These are phyloP conservation scores for Cucurbita moschata DNA, from an alignment of 306 rosid genomes.

Conservation along the genomic window DNA sequence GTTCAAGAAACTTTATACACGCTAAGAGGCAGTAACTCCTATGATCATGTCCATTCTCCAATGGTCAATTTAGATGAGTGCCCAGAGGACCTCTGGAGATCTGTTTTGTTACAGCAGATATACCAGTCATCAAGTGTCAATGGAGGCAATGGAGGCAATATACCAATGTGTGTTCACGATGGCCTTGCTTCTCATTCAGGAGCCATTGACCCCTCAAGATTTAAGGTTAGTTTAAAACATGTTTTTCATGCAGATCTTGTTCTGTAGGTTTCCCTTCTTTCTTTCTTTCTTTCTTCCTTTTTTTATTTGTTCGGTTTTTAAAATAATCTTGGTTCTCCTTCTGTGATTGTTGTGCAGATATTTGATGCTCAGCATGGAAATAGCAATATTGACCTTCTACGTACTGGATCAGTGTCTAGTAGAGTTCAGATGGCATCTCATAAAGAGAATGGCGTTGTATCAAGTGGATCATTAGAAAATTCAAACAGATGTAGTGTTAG, in stretches of 20 bases:
- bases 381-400: constrained; percentile 19
- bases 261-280: not conserved
- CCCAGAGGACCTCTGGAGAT: constrained; percentile 41
- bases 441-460: constrained; percentile 23
- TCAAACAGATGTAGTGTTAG: constrained; percentile 20
- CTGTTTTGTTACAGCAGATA: constrained; percentile 33
- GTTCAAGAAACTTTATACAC: constrained; percentile 20
- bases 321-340: constrained; percentile 4
- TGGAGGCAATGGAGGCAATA: constrained; percentile 42
- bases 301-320: not conserved
- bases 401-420: constrained; percentile 15
- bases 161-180: constrained; percentile 36
- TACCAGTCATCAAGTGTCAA: constrained; percentile 40
- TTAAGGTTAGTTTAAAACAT: constrained; percentile 27
- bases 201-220: constrained; percentile 15
- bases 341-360: constrained; percentile 31
- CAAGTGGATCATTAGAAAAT: constrained; percentile 33
- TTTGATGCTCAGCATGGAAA: constrained; percentile 25
- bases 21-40: constrained; percentile 21
- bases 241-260: constrained; percentile 9
- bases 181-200: constrained; percentile 20
- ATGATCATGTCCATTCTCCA: constrained; percentile 11
- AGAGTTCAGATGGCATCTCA: constrained; percentile 29
- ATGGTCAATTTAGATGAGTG: constrained; percentile 12
- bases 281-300: not conserved